A percentile compares a stretch with the other conserved stretches of the same genome.
Conservation (phyloP, 495 filamentous ascomycete species). For the Annulohypoxylon moriforme region DNA sequence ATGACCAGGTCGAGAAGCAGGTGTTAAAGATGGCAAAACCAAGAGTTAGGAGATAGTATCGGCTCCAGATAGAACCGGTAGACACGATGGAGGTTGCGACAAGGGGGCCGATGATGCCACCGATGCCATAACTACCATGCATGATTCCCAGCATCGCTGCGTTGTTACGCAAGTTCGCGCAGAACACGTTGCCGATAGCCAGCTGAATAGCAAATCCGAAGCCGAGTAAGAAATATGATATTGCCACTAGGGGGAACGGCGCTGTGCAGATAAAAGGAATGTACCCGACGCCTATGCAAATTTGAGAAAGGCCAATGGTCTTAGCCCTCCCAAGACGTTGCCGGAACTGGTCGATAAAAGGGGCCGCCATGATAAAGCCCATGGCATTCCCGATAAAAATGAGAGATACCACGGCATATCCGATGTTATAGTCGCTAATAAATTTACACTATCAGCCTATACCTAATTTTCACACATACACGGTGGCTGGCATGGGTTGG, state of each 20-base stretch:
- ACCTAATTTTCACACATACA: neutral
- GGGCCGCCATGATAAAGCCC: constrained; percentile 79
- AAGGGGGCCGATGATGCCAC: constrained; percentile 75
- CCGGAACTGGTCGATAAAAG: constrained; percentile 67
- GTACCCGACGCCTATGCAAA: constrained; percentile 64
- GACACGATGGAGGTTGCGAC: constrained; percentile 75
- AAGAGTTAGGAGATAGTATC: constrained; percentile 70
- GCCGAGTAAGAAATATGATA: constrained; percentile 74
- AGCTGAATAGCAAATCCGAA: constrained; percentile 74
- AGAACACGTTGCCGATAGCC: constrained; percentile 80
- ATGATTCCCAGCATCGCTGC: constrained; percentile 71
- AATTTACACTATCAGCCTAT: constrained; percentile 12
- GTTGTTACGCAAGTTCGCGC: constrained; percentile 71
- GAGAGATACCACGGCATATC: constrained; percentile 78
- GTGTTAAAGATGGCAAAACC: constrained; percentile 62
- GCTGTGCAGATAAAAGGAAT: constrained; percentile 72
- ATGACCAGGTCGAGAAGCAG: constrained; percentile 66
- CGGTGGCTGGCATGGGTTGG: neutral
- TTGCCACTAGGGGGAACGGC: constrained; percentile 74
- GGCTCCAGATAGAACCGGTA: constrained; percentile 62
- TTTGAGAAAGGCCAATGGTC: constrained; percentile 67
- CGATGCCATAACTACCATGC: constrained; percentile 79
- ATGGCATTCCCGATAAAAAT: constrained; percentile 83
- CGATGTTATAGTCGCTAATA: constrained; percentile 70
- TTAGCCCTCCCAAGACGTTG: constrained; percentile 72